phyloP scores from a whole-genome alignment of 371 early-diverging fungal genomes.

The Dentiscutata heterogama region DNA sequence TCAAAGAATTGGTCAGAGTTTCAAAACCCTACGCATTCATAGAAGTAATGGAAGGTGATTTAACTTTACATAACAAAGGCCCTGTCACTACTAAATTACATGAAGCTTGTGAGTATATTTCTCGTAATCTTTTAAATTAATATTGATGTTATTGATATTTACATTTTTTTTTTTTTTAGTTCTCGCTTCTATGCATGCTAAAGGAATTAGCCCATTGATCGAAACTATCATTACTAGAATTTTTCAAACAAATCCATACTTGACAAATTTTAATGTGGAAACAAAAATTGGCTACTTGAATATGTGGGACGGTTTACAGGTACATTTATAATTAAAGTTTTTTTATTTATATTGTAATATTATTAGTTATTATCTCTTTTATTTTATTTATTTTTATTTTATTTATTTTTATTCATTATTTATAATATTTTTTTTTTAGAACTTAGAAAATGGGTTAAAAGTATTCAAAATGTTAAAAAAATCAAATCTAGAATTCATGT shows the following conservation, averaged over 20 bases:
- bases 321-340: too few species aligned
- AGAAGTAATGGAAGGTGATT: conserved; percentile 27
- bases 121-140: neutral
- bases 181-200: neutral
- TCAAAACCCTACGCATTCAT: conserved; percentile 1
- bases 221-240: neutral
- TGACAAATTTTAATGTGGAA: neutral
- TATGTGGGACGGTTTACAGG: neutral
- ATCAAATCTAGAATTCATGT: neutral
- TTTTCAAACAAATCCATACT: neutral
- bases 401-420: neutral
- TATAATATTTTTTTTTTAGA: neutral
- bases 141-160: neutral
- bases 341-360: too few species aligned
- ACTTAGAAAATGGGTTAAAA: neutral
- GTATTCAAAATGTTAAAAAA: neutral
- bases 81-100: conserved; percentile 17
- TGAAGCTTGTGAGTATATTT: conserved; percentile 11
- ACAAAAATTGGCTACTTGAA: neutral
- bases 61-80: neutral
- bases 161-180: neutral
- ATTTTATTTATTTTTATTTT: neutral
- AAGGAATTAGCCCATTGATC: neutral
- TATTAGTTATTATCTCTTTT: too few species aligned
- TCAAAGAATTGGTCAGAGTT: conserved; percentile 16